Evolutionary conservation across 2,329 filamentous ascomycete genomes (phyloP).

Genomic region (Xylaria sp.): DNA sequence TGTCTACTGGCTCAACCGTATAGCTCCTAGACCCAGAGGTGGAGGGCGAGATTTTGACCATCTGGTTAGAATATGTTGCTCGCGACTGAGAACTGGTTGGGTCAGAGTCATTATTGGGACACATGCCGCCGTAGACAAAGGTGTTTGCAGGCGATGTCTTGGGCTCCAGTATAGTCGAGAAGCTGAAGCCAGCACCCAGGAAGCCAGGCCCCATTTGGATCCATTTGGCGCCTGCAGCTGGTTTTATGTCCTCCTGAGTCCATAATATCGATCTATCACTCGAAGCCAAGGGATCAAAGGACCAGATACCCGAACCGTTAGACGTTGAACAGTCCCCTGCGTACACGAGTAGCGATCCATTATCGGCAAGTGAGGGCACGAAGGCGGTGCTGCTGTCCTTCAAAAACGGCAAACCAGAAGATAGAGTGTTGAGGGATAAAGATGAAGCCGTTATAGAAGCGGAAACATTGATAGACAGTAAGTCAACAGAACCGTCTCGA

Average conservation of each 20-base stretch:
- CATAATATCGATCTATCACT: constrained; percentile 50
- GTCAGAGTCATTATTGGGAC: constrained; percentile 59
- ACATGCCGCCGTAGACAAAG: constrained; percentile 92
- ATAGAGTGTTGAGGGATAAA: constrained; percentile 54
- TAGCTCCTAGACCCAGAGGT: constrained; percentile 42
- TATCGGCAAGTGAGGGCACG: constrained; percentile 67
- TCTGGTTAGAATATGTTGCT: constrained; percentile 80
- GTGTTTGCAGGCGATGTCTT: constrained; percentile 59
- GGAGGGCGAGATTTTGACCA: constrained; percentile 69
- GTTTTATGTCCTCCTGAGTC: constrained; percentile 41
- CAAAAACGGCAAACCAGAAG: constrained; percentile 67
- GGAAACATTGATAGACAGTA: constrained; percentile 71
- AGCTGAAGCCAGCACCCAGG: constrained; percentile 65
- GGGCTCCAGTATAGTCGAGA: constrained; percentile 65
- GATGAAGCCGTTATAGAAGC: constrained; percentile 56
- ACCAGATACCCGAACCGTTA: constrained; percentile 68
- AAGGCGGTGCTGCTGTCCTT: constrained; percentile 61
- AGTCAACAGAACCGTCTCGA: constrained; percentile 52
- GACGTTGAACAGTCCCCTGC: constrained; percentile 71
- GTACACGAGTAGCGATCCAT: constrained; percentile 75
- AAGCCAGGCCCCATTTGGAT: constrained; percentile 53
- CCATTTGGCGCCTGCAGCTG: constrained; percentile 30
- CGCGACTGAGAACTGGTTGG: constrained; percentile 64
- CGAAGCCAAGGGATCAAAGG: constrained; percentile 57
- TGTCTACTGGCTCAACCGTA: constrained; percentile 47